These are phyloP conservation scores for Apiospora kogelbergensis DNA, from an alignment of 2,329 filamentous ascomycete species.

Conservation along the genomic window DNA sequence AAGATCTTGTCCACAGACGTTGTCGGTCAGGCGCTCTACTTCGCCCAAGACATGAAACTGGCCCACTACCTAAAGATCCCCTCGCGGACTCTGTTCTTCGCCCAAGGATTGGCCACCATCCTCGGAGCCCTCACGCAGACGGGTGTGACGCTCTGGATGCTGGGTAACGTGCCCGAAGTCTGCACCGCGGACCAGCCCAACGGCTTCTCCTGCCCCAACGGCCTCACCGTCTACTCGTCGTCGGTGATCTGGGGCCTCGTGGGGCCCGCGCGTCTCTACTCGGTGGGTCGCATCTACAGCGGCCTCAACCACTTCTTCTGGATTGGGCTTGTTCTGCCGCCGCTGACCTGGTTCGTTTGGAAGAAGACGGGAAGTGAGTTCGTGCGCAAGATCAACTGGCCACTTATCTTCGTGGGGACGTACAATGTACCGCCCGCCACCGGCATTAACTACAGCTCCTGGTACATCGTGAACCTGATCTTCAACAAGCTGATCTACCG, in stretches of 20 bases:
- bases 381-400: slow-evolving; percentile 31
- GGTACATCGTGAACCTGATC: slow-evolving; percentile 34
- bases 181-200: slow-evolving; percentile 31
- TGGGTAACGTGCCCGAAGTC: slow-evolving; percentile 29
- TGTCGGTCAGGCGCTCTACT: slow-evolving; percentile 24
- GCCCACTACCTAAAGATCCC: slow-evolving; percentile 46
- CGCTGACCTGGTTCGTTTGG: slow-evolving; percentile 41
- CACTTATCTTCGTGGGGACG: slow-evolving; percentile 33
- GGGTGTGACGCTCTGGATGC: slow-evolving; percentile 29
- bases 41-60: slow-evolving; percentile 40
- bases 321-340: slow-evolving; percentile 36
- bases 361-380: slow-evolving; percentile 37
- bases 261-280: slow-evolving; percentile 33
- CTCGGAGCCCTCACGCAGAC: slow-evolving; percentile 45
- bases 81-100: slow-evolving; percentile 31
- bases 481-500: slow-evolving; percentile 31
- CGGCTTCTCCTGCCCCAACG: slow-evolving; percentile 31
- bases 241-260: slow-evolving; percentile 34
- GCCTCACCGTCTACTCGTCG: slow-evolving; percentile 34
- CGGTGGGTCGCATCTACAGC: slow-evolving; percentile 30
- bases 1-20: slow-evolving; percentile 34
- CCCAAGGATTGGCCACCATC: slow-evolving; percentile 33
- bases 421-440: slow-evolving; percentile 35
- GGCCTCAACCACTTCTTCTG: slow-evolving; percentile 33
- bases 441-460: slow-evolving; percentile 36